Evolutionary conservation across 2,329 filamentous ascomycete genomes (phyloP).

Genomic region (Trichoderma semiorbis): DNA sequence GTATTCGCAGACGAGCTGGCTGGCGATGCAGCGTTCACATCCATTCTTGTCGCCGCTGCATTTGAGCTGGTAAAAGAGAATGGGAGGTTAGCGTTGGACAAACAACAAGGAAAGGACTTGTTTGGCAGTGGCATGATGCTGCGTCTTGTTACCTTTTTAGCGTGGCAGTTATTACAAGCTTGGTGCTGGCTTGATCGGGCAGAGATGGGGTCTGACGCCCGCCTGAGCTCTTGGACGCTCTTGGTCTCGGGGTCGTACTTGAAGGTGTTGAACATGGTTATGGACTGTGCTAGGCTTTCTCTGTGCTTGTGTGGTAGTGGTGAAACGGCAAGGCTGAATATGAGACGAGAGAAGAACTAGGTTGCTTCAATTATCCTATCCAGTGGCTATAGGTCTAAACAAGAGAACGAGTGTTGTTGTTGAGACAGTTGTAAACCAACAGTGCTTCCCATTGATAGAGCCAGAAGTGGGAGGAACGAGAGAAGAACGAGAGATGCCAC

Average conservation of each 20-base stretch:
- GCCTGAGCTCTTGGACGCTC: conserved; percentile 36
- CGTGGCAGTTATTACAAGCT: conserved; percentile 38
- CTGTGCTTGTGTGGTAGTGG: neutral
- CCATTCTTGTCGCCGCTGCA: conserved; percentile 39
- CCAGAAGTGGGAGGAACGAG: neutral
- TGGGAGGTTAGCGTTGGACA: conserved; percentile 1
- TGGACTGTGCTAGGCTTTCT: neutral
- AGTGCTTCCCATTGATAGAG: neutral
- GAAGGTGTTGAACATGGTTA: conserved; percentile 38
- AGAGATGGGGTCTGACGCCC: conserved; percentile 36
- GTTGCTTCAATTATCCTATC: neutral
- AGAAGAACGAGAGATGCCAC: neutral
- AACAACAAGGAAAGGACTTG: neutral
- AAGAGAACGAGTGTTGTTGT: neutral
- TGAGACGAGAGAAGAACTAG: neutral
- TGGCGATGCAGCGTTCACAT: conserved; percentile 34
- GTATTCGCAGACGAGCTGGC: conserved; percentile 34
- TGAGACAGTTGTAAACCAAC: neutral
- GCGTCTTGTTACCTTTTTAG: conserved; percentile 35
- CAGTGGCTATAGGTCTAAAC: conserved; percentile 1
- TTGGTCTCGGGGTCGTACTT: conserved; percentile 39
- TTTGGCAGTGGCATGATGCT: neutral
- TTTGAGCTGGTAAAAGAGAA: conserved; percentile 29
- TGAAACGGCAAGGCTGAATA: neutral
- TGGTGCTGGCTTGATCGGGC: conserved; percentile 38